Base-by-base conservation (phyloP, 768 basidiomycete species). In the Lactarius psammicola region DNA sequence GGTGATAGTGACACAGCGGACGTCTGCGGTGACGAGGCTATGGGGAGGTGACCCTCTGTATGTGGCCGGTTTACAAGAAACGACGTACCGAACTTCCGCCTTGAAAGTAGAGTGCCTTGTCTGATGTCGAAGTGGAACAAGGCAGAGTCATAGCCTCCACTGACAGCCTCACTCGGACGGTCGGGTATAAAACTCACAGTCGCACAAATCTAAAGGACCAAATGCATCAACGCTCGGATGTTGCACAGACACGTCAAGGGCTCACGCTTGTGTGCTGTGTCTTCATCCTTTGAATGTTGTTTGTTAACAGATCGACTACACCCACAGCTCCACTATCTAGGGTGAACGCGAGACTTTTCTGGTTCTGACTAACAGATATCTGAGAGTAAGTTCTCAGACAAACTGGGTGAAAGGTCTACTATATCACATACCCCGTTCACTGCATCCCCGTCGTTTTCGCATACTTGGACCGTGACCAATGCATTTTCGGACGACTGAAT, bases 71-170 rank as follows among this genome's bases (percentile, higher is more conserved):
- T 1, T n/a, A 55, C 58, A 59, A 70, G 56, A 28, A 36, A 61
- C 30, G 44, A 69, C 81, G 30, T 59, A 90, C 90, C 72, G 58
- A 92, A 80, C 72, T 87, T 81, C 56, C 81, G 78, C 40, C 81
- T 80, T 4, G 90, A 89, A 49, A 90, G 75, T 8, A 84, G 58
- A 33, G 76, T 83, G 33, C 84, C 81, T 75, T 84, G 84, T 17
- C 71, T 69, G 64, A 82, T 82, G 70, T 92, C 89, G 71, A 85
- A 87, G 71, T 94, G 92, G 17, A 89, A 72, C 30, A 94, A 70
- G 4, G 79, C 76, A 46, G 80, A 83, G 69, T 94, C 92, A 71
- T 89, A 93, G 2, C 92, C 92, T 6, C 85, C 90, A 66, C 88
- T 91, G 28, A 94, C 80, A 15, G 92, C 71, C 73, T 94, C 92